Conservation (phyloP, 768 basidiomycete species). For the Hericium rajendrae region DNA sequence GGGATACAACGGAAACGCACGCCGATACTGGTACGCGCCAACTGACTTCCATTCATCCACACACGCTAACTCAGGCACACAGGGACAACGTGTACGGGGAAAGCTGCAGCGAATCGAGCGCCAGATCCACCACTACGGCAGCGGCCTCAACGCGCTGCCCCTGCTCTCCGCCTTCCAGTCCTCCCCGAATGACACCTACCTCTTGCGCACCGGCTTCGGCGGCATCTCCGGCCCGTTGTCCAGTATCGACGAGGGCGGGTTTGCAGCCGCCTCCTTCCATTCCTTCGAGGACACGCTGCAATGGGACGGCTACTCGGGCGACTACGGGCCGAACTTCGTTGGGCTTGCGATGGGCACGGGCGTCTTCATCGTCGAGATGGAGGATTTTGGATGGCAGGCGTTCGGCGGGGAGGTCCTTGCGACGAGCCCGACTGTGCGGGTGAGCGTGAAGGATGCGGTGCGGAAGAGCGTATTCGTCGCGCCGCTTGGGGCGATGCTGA, state of each 20-base stretch:
- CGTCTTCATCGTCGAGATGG: conserved; percentile 37
- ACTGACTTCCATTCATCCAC: background rate
- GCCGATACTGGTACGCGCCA: conserved; percentile 41
- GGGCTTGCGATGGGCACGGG: conserved; percentile 41
- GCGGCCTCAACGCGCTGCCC: conserved; percentile 46
- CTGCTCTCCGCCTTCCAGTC: conserved; percentile 39
- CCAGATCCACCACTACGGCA: conserved; percentile 51
- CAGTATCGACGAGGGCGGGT: conserved; percentile 49
- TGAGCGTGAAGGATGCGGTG: conserved; percentile 37
- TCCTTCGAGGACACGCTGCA: conserved; percentile 46
- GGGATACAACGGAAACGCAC: conserved; percentile 52
- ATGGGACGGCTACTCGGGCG: conserved; percentile 51
- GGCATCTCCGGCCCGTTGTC: conserved; percentile 43
- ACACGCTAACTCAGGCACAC: background rate
- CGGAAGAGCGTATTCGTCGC: conserved; percentile 44
- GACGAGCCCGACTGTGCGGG: conserved; percentile 31
- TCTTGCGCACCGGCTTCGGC: conserved; percentile 43
- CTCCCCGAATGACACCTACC: conserved; percentile 37
- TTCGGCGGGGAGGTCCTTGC: conserved; percentile 41
- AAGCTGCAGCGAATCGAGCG: conserved; percentile 43
- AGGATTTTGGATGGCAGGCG: conserved; percentile 53
- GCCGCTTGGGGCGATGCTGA: conserved; percentile 35
- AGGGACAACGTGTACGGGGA: conserved; percentile 43
- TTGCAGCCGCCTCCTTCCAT: conserved; percentile 51
- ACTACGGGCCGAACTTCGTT: conserved; percentile 52